These are phyloP conservation scores for Zoysia matrella DNA, from an alignment of 202 grass and related monocot genomes.

Conservation along the genomic window DNA sequence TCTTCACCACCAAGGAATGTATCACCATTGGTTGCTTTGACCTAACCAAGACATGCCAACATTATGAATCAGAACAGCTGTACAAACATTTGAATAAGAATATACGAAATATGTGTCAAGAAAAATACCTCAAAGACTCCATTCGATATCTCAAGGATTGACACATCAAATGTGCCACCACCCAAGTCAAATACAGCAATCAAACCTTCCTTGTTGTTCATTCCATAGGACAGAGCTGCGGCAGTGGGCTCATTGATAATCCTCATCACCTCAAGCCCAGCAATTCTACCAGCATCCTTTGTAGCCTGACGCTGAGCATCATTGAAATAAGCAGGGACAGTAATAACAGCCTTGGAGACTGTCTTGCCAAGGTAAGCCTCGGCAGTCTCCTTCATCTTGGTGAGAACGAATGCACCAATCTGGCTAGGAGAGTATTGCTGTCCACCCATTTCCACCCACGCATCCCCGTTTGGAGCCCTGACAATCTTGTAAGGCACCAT, in stretches of 20 bases:
- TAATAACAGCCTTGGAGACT: conserved; percentile 91
- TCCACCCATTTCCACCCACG: no score
- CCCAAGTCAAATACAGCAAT: conserved; percentile 97
- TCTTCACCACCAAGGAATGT: conserved; percentile 99
- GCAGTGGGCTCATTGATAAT: conserved; percentile 97
- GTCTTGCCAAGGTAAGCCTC: conserved; percentile 85
- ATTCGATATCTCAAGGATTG: conserved; percentile 93
- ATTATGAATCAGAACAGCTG: conserved; percentile 8
- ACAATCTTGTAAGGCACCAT: conserved; percentile 99
- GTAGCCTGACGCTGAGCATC: conserved; percentile 95
- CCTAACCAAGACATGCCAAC: conserved; percentile 47
- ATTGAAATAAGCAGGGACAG: conserved; percentile 98
- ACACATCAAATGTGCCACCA: conserved; percentile 96
- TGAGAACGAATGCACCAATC: no score
- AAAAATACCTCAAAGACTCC: conserved; percentile 93
- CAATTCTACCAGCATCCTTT: conserved; percentile 97
- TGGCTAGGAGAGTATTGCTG: no score
- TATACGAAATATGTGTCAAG: background rate
- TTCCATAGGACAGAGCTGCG: conserved; percentile 90
- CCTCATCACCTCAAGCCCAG: conserved; percentile 87
- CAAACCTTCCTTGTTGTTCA: conserved; percentile 98
- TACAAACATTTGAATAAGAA: background rate
- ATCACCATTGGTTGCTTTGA: conserved; percentile 95
- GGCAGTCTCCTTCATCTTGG: no score
- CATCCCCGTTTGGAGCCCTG: conserved; percentile 15